phyloP scores from a whole-genome alignment of 1,284 basidiomycete species.

The Microbotryomycetes sp. region DNA sequence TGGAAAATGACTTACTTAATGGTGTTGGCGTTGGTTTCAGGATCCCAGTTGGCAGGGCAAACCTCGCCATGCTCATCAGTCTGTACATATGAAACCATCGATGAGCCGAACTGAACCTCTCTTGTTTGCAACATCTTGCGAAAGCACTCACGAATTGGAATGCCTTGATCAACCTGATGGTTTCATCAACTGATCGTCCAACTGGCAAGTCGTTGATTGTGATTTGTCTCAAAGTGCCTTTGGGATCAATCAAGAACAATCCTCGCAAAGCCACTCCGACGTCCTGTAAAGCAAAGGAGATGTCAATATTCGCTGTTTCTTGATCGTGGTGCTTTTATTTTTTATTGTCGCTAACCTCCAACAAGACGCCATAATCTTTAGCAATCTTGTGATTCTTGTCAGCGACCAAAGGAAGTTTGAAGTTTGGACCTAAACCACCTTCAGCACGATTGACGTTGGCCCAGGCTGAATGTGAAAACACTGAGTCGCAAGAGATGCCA shows the following conservation, averaged over 20 bases:
- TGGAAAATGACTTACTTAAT: slow-evolving; percentile 63
- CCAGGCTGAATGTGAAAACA: slow-evolving; percentile 84
- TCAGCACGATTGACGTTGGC: slow-evolving; percentile 56
- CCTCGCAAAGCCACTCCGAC: slow-evolving; percentile 78
- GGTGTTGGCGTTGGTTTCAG: slow-evolving; percentile 56
- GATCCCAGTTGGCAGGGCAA: slow-evolving; percentile 76
- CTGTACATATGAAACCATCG: slow-evolving; percentile 21
- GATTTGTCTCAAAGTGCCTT: slow-evolving; percentile 72
- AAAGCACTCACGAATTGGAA: slow-evolving; percentile 68
- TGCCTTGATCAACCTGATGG: slow-evolving; percentile 76
- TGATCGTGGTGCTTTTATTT: neutral
- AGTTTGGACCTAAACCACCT: slow-evolving; percentile 78
- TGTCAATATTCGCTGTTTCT: neutral
- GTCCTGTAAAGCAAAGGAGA: slow-evolving; percentile 45
- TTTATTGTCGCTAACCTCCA: slow-evolving; percentile 48
- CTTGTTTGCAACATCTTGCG: neutral
- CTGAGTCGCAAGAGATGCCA: slow-evolving; percentile 69
- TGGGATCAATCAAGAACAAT: slow-evolving; percentile 82
- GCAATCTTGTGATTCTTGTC: slow-evolving; percentile 47
- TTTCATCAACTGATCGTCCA: slow-evolving; percentile 84
- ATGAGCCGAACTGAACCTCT: neutral
- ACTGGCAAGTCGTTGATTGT: slow-evolving; percentile 85
- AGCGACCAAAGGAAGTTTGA: slow-evolving; percentile 69
- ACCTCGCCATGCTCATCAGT: slow-evolving; percentile 68
- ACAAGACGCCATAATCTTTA: slow-evolving; percentile 69